These are phyloP conservation scores for Corylus heterophylla DNA, from an alignment of 306 rosid genomes.

Conservation along the genomic window DNA sequence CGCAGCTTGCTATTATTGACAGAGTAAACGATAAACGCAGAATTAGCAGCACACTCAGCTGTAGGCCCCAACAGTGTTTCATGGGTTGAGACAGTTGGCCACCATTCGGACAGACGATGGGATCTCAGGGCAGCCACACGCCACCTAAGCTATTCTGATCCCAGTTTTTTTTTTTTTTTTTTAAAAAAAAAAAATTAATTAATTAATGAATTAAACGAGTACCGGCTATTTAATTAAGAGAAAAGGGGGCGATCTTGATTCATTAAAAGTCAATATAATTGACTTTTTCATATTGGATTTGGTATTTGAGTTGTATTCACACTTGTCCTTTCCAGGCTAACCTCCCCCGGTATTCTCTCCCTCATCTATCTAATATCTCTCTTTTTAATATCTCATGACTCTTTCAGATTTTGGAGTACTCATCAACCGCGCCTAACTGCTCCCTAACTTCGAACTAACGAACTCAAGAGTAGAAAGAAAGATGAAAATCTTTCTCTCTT, in stretches of 20 bases:
- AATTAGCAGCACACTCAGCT: constrained; percentile 18
- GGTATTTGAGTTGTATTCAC: neutral
- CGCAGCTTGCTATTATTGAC: constrained; percentile 42
- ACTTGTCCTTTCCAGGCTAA: neutral
- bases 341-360: neutral
- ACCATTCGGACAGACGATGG: constrained; percentile 26
- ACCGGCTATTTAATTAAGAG: neutral
- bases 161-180: neutral
- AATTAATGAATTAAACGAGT: no score
- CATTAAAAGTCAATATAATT: neutral
- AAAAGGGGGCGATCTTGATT: neutral
- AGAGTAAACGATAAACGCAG: constrained; percentile 42
- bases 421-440: neutral
- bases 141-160: neutral
- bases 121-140: neutral
- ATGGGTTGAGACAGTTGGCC: constrained; percentile 47
- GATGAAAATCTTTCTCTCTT: neutral
- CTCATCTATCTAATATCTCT: neutral
- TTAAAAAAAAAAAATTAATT: neutral
- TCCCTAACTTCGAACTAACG: constrained; percentile 3
- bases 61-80: constrained; percentile 53
- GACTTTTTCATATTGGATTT: neutral
- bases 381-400: neutral
- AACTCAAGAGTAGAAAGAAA: neutral
- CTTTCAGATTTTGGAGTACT: neutral